Conservation (phyloP, 306 rosid species). For the Begonia loranthoides region DNA sequence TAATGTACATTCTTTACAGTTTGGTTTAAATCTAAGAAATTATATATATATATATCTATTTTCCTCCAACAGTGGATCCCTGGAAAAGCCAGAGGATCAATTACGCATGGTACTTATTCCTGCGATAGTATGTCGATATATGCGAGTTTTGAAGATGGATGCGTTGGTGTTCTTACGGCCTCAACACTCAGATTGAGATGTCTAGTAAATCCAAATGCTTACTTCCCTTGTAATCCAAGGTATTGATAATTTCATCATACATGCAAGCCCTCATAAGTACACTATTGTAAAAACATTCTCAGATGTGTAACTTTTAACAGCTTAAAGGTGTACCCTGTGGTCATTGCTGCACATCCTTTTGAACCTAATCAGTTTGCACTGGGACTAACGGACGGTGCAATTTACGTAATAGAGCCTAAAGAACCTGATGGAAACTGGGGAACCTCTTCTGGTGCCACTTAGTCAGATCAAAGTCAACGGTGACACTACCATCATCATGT, state of each 20-base stretch:
- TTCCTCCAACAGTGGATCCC: slow-evolving; percentile 21
- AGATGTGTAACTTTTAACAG: not conserved
- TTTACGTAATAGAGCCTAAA: not conserved
- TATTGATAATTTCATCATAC: slow-evolving; percentile 2
- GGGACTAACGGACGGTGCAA: not conserved
- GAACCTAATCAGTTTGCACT: not conserved
- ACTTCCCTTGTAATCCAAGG: slow-evolving; percentile 19
- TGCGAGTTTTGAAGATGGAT: slow-evolving; percentile 23
- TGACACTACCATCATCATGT: slow-evolving; percentile 15
- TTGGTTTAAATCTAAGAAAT: too few relatives aligned
- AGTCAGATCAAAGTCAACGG: slow-evolving; percentile 71
- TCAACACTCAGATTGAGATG: slow-evolving; percentile 7
- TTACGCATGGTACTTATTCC: slow-evolving; percentile 26
- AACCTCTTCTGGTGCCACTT: slow-evolving; percentile 22
- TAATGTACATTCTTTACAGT: not conserved
- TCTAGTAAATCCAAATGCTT: slow-evolving; percentile 16
- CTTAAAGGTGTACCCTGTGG: not conserved
- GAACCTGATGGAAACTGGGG: not conserved
- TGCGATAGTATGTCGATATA: slow-evolving; percentile 20
- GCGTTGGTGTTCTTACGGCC: slow-evolving; percentile 15
- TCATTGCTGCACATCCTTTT: not conserved
- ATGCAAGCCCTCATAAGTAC: too few relatives aligned
- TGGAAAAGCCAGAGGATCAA: slow-evolving; percentile 1
- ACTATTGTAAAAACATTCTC: not conserved
- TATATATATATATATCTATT: too few relatives aligned